Conservation (phyloP, 768 basidiomycete genomes). For the Lactarius sp. region DNA sequence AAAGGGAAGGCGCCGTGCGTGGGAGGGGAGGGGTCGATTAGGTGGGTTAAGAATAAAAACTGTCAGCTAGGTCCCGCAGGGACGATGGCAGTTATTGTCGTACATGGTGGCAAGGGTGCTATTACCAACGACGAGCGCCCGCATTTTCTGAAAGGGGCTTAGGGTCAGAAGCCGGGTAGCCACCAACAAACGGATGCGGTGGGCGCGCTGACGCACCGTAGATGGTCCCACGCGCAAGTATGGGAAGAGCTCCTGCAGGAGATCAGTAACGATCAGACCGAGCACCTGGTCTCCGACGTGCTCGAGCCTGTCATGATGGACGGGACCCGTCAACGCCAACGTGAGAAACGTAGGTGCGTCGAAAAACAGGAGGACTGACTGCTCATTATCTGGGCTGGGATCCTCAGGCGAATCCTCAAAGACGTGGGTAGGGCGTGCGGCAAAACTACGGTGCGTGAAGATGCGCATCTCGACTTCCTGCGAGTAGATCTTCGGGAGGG, state of each 20-base stretch:
- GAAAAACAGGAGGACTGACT: slow-evolving; percentile 38
- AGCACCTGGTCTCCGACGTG: slow-evolving; percentile 76
- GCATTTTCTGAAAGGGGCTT: slow-evolving; percentile 59
- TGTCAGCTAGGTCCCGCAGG: not conserved
- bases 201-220: slow-evolving; percentile 42
- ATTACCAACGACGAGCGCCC: slow-evolving; percentile 71
- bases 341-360: not conserved
- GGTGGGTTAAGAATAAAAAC: not conserved
- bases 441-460: slow-evolving; percentile 73
- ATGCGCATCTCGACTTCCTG: slow-evolving; percentile 47
- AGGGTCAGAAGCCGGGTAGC: slow-evolving; percentile 4
- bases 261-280: slow-evolving; percentile 56
- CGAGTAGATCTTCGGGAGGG: slow-evolving; percentile 52
- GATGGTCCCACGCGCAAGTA: slow-evolving; percentile 71
- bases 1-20: too few species aligned
- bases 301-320: slow-evolving; percentile 48
- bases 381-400: slow-evolving; percentile 78
- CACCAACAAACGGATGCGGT: not conserved
- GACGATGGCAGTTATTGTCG: not conserved
- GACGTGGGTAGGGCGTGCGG: slow-evolving; percentile 62
- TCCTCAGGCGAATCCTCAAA: slow-evolving; percentile 73
- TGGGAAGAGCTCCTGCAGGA: slow-evolving; percentile 62
- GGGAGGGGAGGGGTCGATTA: not conserved
- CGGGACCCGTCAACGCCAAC: not conserved
- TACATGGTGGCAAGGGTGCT: slow-evolving; percentile 67